These are phyloP conservation scores for Oryza australiensis DNA, from an alignment of 176 grass and related monocot genomes.

Conservation along the genomic window DNA sequence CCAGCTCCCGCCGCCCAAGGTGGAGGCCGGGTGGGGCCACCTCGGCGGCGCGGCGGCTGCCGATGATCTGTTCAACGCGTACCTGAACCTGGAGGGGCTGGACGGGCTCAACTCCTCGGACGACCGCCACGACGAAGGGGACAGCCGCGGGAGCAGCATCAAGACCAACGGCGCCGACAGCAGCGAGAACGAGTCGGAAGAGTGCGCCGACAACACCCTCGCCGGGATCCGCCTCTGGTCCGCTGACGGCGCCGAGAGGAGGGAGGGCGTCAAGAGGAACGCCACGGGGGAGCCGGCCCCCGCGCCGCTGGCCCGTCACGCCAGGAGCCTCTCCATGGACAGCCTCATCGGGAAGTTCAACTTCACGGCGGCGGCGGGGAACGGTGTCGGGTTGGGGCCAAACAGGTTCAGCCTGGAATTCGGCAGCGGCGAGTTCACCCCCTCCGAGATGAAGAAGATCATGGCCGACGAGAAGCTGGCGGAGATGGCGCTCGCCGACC, in stretches of 20 bases:
- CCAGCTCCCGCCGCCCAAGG: conserved; percentile 47
- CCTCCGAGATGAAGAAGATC: conserved; percentile 98
- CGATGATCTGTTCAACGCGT: conserved; percentile 79
- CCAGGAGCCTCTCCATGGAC: conserved; percentile 91
- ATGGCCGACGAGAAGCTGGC: conserved; percentile 89
- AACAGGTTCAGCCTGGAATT: conserved; percentile 82
- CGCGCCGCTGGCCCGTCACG: conserved; percentile 35
- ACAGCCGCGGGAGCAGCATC: conserved; percentile 72
- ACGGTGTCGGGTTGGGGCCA: conserved; percentile 2
- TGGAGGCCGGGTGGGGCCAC: conserved; percentile 46
- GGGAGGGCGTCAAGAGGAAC: conserved; percentile 47
- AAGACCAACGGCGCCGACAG: conserved; percentile 74
- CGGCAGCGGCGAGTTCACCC: conserved; percentile 78
- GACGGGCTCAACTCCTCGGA: conserved; percentile 81
- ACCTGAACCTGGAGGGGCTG: conserved; percentile 77
- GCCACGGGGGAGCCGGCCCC: conserved; percentile 33
- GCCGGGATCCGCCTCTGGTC: conserved; percentile 44
- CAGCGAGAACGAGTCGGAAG: conserved; percentile 88
- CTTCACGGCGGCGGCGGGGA: conserved; percentile 25
- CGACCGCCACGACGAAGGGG: conserved; percentile 64
- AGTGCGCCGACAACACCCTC: conserved; percentile 43
- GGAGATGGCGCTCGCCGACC: conserved; percentile 92
- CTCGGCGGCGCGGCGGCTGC: background rate
- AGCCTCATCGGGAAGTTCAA: conserved; percentile 78
- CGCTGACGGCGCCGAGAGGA: background rate